Conservation (phyloP, 495 filamentous ascomycete genomes). For the Penicillium bialowiezense region DNA sequence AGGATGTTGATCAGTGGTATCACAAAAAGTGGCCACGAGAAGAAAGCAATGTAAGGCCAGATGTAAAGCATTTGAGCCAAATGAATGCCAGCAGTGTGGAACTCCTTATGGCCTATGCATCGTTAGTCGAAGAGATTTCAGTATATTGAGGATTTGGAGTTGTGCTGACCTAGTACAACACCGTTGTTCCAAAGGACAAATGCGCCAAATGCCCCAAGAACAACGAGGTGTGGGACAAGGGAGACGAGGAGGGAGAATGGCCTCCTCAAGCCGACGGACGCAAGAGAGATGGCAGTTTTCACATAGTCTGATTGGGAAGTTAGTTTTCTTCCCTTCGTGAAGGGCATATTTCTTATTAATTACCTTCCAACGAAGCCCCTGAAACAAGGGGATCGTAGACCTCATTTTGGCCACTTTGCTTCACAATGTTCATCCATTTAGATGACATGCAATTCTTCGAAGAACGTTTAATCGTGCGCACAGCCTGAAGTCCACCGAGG, state of each 20-base stretch:
- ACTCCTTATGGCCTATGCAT: constrained; percentile 77
- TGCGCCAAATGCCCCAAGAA: constrained; percentile 64
- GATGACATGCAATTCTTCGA: constrained; percentile 25
- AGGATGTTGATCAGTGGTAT: constrained; percentile 46
- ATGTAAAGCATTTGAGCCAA: constrained; percentile 93
- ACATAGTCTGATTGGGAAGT: constrained; percentile 51
- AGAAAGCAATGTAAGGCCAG: constrained; percentile 84
- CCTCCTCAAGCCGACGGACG: constrained; percentile 52
- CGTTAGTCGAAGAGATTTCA: constrained; percentile 16
- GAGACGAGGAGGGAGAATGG: constrained; percentile 43
- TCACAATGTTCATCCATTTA: constrained; percentile 24
- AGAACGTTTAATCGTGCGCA: constrained; percentile 39
- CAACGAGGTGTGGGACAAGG: constrained; percentile 63
- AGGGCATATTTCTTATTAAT: not conserved
- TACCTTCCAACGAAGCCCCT: constrained; percentile 56
- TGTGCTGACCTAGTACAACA: constrained; percentile 73
- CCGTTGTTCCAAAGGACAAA: constrained; percentile 87
- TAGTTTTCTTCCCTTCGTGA: constrained; percentile 12
- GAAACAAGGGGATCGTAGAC: constrained; percentile 64
- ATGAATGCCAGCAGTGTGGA: constrained; percentile 86
- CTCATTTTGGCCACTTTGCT: constrained; percentile 45
- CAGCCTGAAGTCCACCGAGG: constrained; percentile 70
- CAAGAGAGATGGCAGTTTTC: constrained; percentile 58
- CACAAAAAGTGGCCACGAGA: constrained; percentile 75
- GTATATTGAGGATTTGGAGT: not conserved